Evolutionary conservation across 208 protist species (phyloP), one percentile per base, ranked within the genome.

Genomic region (Novymonas esmeraldas): DNA sequence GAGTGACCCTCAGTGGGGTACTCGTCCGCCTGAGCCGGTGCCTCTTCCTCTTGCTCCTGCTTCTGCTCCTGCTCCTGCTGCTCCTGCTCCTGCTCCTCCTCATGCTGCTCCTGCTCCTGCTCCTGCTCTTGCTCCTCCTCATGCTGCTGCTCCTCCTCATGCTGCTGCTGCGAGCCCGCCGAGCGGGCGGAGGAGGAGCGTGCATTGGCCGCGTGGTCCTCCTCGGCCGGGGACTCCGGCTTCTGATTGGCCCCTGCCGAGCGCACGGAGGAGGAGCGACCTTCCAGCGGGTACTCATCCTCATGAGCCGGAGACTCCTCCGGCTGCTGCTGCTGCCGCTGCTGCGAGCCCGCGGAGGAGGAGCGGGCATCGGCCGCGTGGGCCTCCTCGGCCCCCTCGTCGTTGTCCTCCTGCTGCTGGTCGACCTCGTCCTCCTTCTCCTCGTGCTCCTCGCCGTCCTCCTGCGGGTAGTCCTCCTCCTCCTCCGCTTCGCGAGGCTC

Each of bases 101-200:
- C n/a, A 18, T 52, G 41, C 29, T 70, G n/a, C 20, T 60, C 34
- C 41, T 64, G 52, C 41, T 73, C 65, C 18, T 70, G 49, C 10
- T 79, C 73, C 51, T 68, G 45, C 18, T 69, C 55, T 1, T 62
- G 28, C n/a, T 41, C 26, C 6, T 46, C 29, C 28, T 52, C 20
- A 20, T 11, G 22, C 14, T 24, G 26, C 10, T 10, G 0, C 29
- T 56, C 29, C 51, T 39, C 29, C 16, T 9, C 3, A 11, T 67
- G 31, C 2, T n/a, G 44, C n/a, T 65, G 26, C 22, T 56, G 29
- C 28, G 28, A n/a, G 28, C 42, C 36, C 24, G 49, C 52, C 20
- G 2, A 2, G 10, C 16, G n/a, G n/a, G n/a, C n/a, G n/a, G n/a
- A n/a, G n/a, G n/a, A n/a, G n/a, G n/a, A n/a, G n/a, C n/a, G n/a